Base-by-base conservation (phyloP, 2,329 filamentous ascomycete species). In the Lachnum nothofagi region DNA sequence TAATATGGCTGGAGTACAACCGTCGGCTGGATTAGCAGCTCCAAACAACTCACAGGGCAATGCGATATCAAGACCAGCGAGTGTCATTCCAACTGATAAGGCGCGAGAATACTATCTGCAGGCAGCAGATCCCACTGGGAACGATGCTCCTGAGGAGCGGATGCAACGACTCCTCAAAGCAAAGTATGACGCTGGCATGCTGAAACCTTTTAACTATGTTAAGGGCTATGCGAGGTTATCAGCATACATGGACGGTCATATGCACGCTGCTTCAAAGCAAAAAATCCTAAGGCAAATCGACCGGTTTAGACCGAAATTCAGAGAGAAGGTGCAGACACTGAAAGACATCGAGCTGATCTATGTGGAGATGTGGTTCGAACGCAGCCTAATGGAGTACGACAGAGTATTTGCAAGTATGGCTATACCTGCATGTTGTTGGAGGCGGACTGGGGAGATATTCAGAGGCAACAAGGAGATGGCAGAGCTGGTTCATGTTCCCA, bases 291-390 rank as follows among this genome's bases (percentile, higher is more conserved):
- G 89, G 52, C 91, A 95, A 63, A 78, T 98, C 37, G 88, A 95
- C 68, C 85, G 88, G 48, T 98, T 98, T 70, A 79, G 93, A 39
- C 93, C 93, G 14, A 95, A 95, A 64, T 98, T 98, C 64, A 80
- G 93, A 54, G 91, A 97, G 68, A 90, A 94, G 70, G 91, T 95
- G 66, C 90, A 97, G 57, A 84, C 78, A 27, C 74, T 97, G 64
- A 96, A 88, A 2, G 93, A 98, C 68, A 87, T 96, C 66, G 89
- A 98, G 68, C 80, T 98, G 22, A 85, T 97, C 23, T 82, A 91
- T 51, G 91, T 97, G 9, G 93, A 98, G 70, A 96, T 97, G 89
- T 97, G 93, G 91, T 97, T 98, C 64, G 93, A 98, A 68, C 83
- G 86, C 62, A 93, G 88, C 55, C 72, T 98, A 59, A 93, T 97